Evolutionary conservation across 176 grass and related monocot species (phyloP).

Genomic region (Elaeis guineensis): DNA sequence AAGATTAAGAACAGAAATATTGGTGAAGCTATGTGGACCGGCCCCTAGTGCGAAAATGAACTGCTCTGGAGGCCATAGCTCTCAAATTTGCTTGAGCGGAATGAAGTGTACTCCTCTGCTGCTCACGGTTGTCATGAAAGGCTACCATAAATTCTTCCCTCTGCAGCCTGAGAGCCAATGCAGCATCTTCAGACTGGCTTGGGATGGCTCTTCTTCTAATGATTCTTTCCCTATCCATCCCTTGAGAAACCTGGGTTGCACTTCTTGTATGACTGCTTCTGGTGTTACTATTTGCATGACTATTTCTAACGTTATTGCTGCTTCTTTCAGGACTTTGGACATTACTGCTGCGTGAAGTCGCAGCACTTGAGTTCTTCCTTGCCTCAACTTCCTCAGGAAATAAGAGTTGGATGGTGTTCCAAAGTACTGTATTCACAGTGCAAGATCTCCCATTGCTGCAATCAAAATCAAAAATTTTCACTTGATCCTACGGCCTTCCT

Average conservation of each 20-base stretch:
- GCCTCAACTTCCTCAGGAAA: conserved; percentile 69
- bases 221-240: conserved; percentile 12
- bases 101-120: conserved; percentile 26
- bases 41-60: conserved; percentile 22
- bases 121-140: conserved; percentile 30
- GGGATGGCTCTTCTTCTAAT: conserved; percentile 13
- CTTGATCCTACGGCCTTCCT: too few relatives aligned
- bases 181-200: conserved; percentile 54
- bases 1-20: conserved; percentile 20
- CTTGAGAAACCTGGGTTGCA: conserved; percentile 36
- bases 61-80: conserved; percentile 50
- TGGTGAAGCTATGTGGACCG: not conserved
- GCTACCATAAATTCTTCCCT: conserved; percentile 76
- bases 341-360: conserved; percentile 11
- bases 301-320: not conserved
- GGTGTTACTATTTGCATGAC: conserved; percentile 9
- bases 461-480: not conserved
- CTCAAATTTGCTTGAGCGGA: conserved; percentile 54
- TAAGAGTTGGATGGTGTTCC: conserved; percentile 89
- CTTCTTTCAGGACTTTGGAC: conserved; percentile 10
- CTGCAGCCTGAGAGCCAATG: conserved; percentile 68
- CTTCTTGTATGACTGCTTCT: conserved; percentile 24
- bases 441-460: conserved; percentile 77
- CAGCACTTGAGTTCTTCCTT: conserved; percentile 31
- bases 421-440: conserved; percentile 80